Evolutionary conservation across 1,139 yeast species (phyloP).

Genomic region (Candida tetrigidarum): DNA sequence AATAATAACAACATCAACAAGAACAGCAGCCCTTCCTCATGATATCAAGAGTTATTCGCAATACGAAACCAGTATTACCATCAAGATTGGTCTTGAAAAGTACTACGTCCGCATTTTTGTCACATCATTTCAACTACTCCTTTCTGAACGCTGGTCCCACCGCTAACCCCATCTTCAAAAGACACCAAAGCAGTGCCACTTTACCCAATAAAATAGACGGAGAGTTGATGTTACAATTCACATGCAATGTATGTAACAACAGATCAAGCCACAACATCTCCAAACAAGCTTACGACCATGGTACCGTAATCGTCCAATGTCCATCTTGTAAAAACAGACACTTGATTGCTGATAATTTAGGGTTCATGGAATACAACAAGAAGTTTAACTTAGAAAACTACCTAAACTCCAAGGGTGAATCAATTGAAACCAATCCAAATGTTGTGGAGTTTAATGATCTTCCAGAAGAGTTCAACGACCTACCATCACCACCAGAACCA

Average conservation of each 20-base stretch:
- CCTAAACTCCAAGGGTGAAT: slow-evolving; percentile 76
- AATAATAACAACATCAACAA: neutral
- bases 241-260: slow-evolving; percentile 86
- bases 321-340: slow-evolving; percentile 92
- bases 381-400: slow-evolving; percentile 79
- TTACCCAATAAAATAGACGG: slow-evolving; percentile 8
- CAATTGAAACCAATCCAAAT: slow-evolving; percentile 60
- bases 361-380: slow-evolving; percentile 71
- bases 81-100: neutral
- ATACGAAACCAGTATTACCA: neutral
- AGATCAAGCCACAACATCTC: slow-evolving; percentile 88
- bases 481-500: slow-evolving; percentile 33
- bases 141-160: neutral
- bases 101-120: neutral
- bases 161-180: neutral
- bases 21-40: too few species aligned
- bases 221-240: slow-evolving; percentile 79
- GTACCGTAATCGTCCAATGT: slow-evolving; percentile 89
- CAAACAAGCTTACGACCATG: slow-evolving; percentile 86
- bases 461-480: slow-evolving; percentile 72
- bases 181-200: slow-evolving; percentile 2
- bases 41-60: slow-evolving; percentile 4
- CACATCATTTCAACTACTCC: neutral
- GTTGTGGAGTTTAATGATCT: slow-evolving; percentile 75
- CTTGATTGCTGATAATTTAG: slow-evolving; percentile 90